Percentiles rank a stretch among this genome's conserved stretches.
Conservation (phyloP, 768 basidiomycete species). For the Tricholoma furcatifolium region DNA sequence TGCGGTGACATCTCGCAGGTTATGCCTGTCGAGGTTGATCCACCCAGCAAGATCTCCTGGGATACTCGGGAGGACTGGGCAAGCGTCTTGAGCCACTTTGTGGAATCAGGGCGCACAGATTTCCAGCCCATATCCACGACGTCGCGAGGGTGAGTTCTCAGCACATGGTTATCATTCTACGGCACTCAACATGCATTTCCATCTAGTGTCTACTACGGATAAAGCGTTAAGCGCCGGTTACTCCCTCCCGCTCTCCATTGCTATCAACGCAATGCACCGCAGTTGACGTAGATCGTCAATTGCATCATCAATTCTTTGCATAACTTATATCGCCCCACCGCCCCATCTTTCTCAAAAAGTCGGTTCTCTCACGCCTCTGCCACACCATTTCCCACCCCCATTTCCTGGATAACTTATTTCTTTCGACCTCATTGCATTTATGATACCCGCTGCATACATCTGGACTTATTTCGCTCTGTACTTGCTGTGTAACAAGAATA, state of each 20-base stretch:
- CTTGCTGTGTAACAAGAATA: slow-evolving; percentile 17
- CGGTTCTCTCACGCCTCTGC: not conserved
- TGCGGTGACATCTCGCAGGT: slow-evolving; percentile 77
- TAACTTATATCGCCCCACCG: not conserved
- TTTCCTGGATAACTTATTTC: slow-evolving; percentile 19
- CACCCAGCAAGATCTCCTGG: slow-evolving; percentile 75
- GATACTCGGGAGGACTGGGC: slow-evolving; percentile 74
- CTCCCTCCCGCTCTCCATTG: slow-evolving; percentile 1
- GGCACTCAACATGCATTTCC: slow-evolving; percentile 4
- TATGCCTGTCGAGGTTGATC: slow-evolving; percentile 85
- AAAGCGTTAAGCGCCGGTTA: slow-evolving; percentile 15
- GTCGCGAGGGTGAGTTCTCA: slow-evolving; percentile 57
- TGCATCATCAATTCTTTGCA: slow-evolving; percentile 8
- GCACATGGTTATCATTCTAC: slow-evolving; percentile 6
- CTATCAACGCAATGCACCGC: slow-evolving; percentile 4
- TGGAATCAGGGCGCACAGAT: slow-evolving; percentile 69
- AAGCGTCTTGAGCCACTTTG: slow-evolving; percentile 65
- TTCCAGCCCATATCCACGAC: slow-evolving; percentile 85
- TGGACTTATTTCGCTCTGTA: slow-evolving; percentile 11
- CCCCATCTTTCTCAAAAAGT: slow-evolving; percentile 1
- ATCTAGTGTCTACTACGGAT: slow-evolving; percentile 45
- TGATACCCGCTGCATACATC: slow-evolving; percentile 15
- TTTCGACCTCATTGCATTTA: slow-evolving; percentile 11
- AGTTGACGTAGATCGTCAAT: slow-evolving; percentile 19
- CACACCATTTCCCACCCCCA: not conserved